Evolutionary conservation across 1,284 basidiomycete genomes (phyloP), one percentile per base, ranked within the genome.

Genomic region (Sporisorium graminicola): DNA sequence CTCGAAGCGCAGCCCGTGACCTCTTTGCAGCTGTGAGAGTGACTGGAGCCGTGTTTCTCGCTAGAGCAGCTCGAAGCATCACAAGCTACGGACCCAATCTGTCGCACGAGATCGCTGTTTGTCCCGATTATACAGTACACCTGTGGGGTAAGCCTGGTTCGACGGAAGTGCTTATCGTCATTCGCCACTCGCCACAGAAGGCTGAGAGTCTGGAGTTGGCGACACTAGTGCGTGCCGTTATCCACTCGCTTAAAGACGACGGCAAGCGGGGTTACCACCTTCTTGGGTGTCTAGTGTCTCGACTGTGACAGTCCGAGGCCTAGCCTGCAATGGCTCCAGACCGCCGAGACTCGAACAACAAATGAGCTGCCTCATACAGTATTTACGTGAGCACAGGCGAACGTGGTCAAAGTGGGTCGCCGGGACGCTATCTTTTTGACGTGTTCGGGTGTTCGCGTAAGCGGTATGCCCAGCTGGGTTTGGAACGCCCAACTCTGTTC

Each of bases 371-470:
- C 37, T 40, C 16, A 5, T 14, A n/a, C n/a, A n/a, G n/a, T n/a
- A n/a, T 47, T 27, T 29, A 47, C 46, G 26, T 47, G 16, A 29
- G 27, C 47, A 29, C 6, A 18, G 27, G 47, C 2, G 46, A 49
- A 49, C 47, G 47, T 49, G 26, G 47, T 1, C 47, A 29, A 16
- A 27, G 14, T 49, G 47, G 29, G 47, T 49, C 47, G 47, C 47
- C 47, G 47, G 44, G 24, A 46, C 6, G 44, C 20, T 29, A 16
- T n/a, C 16, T n/a, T 18, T 40, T 12, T 29, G 47, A 49, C 47
- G n/a, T 16, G n/a, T 27, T 47, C 27, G 29, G 27, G 44, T n/a
- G 44, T 29, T 49, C 18, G 47, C 47, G 47, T 29, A 40, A 40
- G 37, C 37, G n/a, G 16, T 18, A 18, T 40, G 37, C 47, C 24